Conservation (phyloP, 2,329 filamentous ascomycete genomes). For the Claviceps cyperi region DNA sequence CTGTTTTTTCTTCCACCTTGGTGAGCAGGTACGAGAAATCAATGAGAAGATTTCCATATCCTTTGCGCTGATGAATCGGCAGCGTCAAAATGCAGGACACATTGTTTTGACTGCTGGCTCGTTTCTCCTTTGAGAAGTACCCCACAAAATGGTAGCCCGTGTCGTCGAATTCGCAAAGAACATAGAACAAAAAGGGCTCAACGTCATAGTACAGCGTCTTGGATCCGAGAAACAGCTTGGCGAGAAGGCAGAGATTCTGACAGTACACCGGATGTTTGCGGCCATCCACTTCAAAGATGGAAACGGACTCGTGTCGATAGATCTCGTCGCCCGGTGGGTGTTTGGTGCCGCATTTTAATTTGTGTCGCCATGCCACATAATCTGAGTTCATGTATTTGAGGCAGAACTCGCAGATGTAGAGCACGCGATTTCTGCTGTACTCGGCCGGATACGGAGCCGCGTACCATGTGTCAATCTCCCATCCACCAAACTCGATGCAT, state of each 20-base stretch:
- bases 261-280: conserved; percentile 97
- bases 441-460: conserved; percentile 96
- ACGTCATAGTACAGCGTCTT: conserved; percentile 98
- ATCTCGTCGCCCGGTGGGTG: conserved; percentile 97
- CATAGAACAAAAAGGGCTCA: conserved; percentile 92
- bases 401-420: conserved; percentile 99
- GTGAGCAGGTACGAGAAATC: conserved; percentile 97
- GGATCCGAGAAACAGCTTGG: conserved; percentile 94
- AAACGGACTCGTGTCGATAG: conserved; percentile 79
- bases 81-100: conserved; percentile 94
- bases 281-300: conserved; percentile 95
- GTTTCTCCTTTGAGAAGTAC: conserved; percentile 99
- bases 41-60: conserved; percentile 91
- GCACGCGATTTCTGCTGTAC: conserved; percentile 86
- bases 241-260: conserved; percentile 88
- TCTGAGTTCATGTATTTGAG: conserved; percentile 99
- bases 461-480: conserved; percentile 98
- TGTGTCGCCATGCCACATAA: conserved; percentile 95
- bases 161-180: conserved; percentile 87
- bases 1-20: conserved; percentile 81
- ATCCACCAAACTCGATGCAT: conserved; percentile 94
- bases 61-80: conserved; percentile 92
- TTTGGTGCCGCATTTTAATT: conserved; percentile 90
- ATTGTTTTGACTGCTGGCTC: conserved; percentile 87
- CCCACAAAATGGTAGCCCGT: conserved; percentile 91